Evolutionary conservation across 768 basidiomycete species (phyloP).

Genomic region (Lactifluus piperatus): DNA sequence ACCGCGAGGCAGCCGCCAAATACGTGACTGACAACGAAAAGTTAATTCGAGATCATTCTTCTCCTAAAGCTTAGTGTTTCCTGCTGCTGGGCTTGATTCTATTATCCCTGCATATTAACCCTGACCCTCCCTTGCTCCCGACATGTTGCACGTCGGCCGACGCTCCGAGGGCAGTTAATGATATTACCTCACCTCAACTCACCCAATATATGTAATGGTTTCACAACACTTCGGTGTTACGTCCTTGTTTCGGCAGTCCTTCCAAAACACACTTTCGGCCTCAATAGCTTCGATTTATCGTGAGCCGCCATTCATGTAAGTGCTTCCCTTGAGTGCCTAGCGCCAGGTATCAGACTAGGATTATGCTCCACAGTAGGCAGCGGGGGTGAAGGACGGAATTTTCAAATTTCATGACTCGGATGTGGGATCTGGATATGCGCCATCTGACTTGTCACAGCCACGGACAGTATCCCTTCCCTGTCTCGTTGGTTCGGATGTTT

Average conservation of each 20-base stretch:
- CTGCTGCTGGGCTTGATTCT: neutral
- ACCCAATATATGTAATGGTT: neutral
- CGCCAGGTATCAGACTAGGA: neutral
- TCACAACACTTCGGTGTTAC: neutral
- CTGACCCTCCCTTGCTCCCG: neutral
- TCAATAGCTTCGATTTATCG: neutral
- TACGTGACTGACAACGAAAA: slow-evolving; percentile 11
- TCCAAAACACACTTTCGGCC: neutral
- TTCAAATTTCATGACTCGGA: neutral
- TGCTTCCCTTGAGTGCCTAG: neutral
- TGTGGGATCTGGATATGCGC: neutral
- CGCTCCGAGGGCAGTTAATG: neutral
- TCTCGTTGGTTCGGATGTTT: neutral
- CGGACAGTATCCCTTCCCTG: neutral
- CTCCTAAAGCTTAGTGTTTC: neutral
- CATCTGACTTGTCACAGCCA: neutral
- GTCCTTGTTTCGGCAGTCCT: neutral
- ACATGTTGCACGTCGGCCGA: neutral
- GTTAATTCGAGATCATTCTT: slow-evolving; percentile 5
- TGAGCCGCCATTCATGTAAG: neutral
- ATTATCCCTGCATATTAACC: neutral
- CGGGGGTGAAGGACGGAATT: neutral
- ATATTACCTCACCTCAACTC: neutral
- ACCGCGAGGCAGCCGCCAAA: slow-evolving; percentile 9
- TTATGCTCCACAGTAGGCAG: neutral